These are phyloP conservation scores for Venturiaceae sp. DNA, from an alignment of 2,329 filamentous ascomycete genomes.

Conservation along the genomic window DNA sequence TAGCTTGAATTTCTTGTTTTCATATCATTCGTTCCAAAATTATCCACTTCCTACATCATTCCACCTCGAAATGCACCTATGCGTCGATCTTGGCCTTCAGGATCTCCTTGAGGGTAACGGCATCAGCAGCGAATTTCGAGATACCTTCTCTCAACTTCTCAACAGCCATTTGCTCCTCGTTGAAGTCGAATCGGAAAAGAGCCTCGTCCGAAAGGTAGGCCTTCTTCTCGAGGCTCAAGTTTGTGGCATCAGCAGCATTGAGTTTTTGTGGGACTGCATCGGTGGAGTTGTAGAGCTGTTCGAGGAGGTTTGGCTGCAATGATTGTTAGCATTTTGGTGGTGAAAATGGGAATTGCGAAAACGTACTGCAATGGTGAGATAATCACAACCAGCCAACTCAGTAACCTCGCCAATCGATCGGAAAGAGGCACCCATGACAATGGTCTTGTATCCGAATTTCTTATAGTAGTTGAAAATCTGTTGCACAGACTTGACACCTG, in stretches of 20 bases:
- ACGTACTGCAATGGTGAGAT: conserved; percentile 91
- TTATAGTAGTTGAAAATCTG: conserved; percentile 99
- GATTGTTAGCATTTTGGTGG: neutral
- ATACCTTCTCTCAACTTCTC: conserved; percentile 99
- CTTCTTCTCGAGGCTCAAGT: conserved; percentile 76
- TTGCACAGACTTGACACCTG: conserved; percentile 90
- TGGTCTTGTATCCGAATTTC: conserved; percentile 98
- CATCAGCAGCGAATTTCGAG: conserved; percentile 97
- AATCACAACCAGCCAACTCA: conserved; percentile 95
- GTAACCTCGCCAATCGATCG: conserved; percentile 93
- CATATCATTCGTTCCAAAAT: neutral
- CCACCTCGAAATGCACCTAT: neutral
- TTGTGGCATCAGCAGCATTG: conserved; percentile 53
- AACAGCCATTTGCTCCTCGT: conserved; percentile 98
- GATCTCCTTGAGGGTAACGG: conserved; percentile 85
- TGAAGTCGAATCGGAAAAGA: conserved; percentile 96
- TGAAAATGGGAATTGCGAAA: neutral
- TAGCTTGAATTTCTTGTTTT: neutral
- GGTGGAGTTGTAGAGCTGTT: conserved; percentile 81
- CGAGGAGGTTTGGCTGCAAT: conserved; percentile 73
- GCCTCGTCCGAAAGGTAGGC: conserved; percentile 84
- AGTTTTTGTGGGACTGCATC: conserved; percentile 88
- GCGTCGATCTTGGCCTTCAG: conserved; percentile 71
- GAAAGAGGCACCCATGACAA: conserved; percentile 99
- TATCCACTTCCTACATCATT: neutral